Base-by-base conservation (phyloP, 225 moss, liverwort and hornwort genomes). In the Physcomitrium patens region DNA sequence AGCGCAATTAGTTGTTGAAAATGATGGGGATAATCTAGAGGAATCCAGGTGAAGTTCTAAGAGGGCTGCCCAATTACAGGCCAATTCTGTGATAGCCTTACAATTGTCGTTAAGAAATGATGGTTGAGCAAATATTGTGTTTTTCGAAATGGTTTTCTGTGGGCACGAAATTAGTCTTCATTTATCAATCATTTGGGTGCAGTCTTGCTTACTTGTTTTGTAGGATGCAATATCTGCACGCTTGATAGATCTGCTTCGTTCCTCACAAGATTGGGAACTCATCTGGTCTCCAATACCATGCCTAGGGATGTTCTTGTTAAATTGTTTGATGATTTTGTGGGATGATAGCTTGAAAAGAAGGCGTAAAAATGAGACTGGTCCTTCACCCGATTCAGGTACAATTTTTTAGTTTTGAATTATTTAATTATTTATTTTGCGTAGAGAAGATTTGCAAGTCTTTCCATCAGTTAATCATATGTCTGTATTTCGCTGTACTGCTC, bases 261-360 rank as follows among this genome's bases (percentile, higher is more conserved):
- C 26, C 14, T 74, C 65, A 46, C 31, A 59, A 24, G 12, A 47
- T 58, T 44, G 76, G 63, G 24, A 63, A n/a, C 75, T 67, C 56
- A 64, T 64, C 45, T 51, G 64, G 59, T 18, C 64, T 60, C 71
- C 50, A 60, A 73, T 24, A 54, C 2, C 58, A 69, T 54, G 26
- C 58, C 26, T 18, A 27, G 80, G 61, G 28, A 46, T 67, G 31
- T 60, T 1, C 15, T 49, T 69, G 60, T 65, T 18, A 55, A 69
- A 60, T 68, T 71, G 45, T 52, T 37, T 64, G 74, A 56, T 72
- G 24, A 62, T 24, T 50, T 75, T 63, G 67, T 71, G 53, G 76
- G 81, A 70, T 56, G 65, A 67, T 49, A 75, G 73, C 67, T 88
- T 78, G 56, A 96, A 96, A 83, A 88, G 93, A 63, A 91, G 85